phyloP scores from a whole-genome alignment of 768 basidiomycete species.

The Cytidiella melzeri region DNA sequence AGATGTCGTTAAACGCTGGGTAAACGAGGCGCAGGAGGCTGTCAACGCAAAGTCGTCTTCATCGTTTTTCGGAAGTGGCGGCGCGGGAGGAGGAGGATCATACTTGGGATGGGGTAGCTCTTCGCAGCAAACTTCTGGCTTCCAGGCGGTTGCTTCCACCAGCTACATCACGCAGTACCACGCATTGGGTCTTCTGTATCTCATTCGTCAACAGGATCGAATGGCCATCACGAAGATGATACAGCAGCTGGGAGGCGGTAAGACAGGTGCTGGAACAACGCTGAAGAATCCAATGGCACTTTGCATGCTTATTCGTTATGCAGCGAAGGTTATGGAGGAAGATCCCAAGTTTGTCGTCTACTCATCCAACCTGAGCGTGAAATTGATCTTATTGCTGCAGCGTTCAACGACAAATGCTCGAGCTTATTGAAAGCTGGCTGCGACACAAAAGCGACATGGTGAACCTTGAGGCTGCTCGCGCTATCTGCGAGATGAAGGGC shows the following conservation, averaged over 20 bases:
- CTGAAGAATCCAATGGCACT: conserved; percentile 95
- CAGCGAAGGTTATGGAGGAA: conserved; percentile 98
- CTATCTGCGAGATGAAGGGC: conserved; percentile 93
- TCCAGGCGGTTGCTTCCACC: conserved; percentile 79
- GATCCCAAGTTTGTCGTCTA: conserved; percentile 83
- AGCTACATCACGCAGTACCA: conserved; percentile 97
- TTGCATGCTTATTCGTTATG: conserved; percentile 97
- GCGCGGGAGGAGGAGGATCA: conserved; percentile 34
- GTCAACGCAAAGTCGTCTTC: conserved; percentile 82
- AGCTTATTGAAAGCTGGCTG: conserved; percentile 90
- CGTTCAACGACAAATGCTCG: conserved; percentile 87
- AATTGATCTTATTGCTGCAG: conserved; percentile 35
- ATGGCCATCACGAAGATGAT: conserved; percentile 99
- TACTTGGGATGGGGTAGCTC: conserved; percentile 73
- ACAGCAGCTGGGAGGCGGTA: conserved; percentile 90
- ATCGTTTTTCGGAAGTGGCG: conserved; percentile 48
- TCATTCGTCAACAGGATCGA: conserved; percentile 94
- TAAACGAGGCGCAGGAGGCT: conserved; percentile 97
- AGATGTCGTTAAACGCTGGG: conserved; percentile 97
- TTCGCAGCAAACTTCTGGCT: conserved; percentile 42
- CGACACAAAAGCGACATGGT: conserved; percentile 99
- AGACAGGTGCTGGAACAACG: conserved; percentile 74
- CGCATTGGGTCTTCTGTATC: conserved; percentile 86
- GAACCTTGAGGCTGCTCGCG: conserved; percentile 96
- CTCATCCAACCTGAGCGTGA: too few relatives aligned